These are phyloP conservation scores for Escovopsis sp. DNA, from an alignment of 2,329 filamentous ascomycete species.

Conservation along the genomic window DNA sequence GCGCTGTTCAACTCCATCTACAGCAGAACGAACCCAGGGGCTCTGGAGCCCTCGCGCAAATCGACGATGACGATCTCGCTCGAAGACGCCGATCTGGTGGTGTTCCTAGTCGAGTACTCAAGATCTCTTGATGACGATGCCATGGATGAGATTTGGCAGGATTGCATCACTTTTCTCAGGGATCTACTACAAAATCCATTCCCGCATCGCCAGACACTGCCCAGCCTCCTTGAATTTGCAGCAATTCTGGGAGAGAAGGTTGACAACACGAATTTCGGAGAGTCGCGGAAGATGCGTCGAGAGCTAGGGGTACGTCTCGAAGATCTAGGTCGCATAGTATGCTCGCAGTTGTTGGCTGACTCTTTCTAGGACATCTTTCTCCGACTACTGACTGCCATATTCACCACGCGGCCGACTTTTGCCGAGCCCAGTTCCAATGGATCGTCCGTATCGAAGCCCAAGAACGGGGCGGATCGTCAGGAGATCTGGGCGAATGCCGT, in stretches of 20 bases:
- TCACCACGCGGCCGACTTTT: slow-evolving; percentile 73
- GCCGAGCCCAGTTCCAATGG: slow-evolving; percentile 34
- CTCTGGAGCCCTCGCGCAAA: slow-evolving; percentile 63
- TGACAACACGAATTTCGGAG: slow-evolving; percentile 94
- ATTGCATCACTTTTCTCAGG: slow-evolving; percentile 80
- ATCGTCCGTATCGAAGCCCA: slow-evolving; percentile 22
- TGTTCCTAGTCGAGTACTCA: slow-evolving; percentile 83
- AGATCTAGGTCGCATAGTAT: neutral
- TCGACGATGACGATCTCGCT: slow-evolving; percentile 81
- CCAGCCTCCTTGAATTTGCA: slow-evolving; percentile 74
- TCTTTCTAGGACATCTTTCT: slow-evolving; percentile 64
- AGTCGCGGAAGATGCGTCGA: slow-evolving; percentile 80
- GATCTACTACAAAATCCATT: slow-evolving; percentile 89
- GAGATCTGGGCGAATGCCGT: slow-evolving; percentile 19
- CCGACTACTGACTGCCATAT: slow-evolving; percentile 78
- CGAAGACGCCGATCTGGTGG: slow-evolving; percentile 67
- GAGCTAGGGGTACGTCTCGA: slow-evolving; percentile 60
- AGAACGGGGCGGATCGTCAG: slow-evolving; percentile 22
- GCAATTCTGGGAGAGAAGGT: slow-evolving; percentile 87
- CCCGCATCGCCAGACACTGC: slow-evolving; percentile 80
- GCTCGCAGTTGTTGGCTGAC: neutral
- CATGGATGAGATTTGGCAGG: slow-evolving; percentile 95
- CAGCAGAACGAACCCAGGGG: slow-evolving; percentile 74
- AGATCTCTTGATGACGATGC: slow-evolving; percentile 87
- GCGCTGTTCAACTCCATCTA: slow-evolving; percentile 95